A percentile compares a stretch with the other conserved stretches of the same genome.
phyloP scores from a whole-genome alignment of 1,139 yeast species.

The Wickerhamomyces sp. region DNA sequence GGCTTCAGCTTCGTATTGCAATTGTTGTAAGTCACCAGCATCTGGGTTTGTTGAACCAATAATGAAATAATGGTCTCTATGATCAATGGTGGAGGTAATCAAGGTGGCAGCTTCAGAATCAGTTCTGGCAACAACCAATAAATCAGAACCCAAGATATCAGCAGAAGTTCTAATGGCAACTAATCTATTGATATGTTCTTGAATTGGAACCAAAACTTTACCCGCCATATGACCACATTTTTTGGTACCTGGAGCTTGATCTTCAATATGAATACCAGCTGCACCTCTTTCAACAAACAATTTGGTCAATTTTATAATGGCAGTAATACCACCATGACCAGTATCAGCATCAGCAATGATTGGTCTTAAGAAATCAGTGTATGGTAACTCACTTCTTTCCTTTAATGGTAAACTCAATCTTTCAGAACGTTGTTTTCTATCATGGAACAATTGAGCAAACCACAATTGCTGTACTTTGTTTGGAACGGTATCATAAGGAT shows the following conservation, averaged over 20 bases:
- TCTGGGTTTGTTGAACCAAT: constrained; percentile 89
- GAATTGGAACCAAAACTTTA: constrained; percentile 94
- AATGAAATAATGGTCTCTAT: constrained; percentile 89
- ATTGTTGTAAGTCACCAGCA: constrained; percentile 58
- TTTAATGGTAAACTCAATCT: constrained; percentile 55
- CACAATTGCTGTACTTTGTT: constrained; percentile 96
- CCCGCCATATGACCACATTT: constrained; percentile 98
- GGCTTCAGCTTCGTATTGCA: constrained; percentile 77
- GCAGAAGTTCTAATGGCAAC: constrained; percentile 95
- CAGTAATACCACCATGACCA: constrained; percentile 98
- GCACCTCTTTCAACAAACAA: constrained; percentile 98
- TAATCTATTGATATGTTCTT: constrained; percentile 92
- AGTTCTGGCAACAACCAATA: constrained; percentile 88
- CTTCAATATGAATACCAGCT: constrained; percentile 97
- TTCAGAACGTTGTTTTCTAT: constrained; percentile 91
- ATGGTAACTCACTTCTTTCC: constrained; percentile 55
- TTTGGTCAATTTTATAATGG: constrained; percentile 91
- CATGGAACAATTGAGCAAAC: constrained; percentile 96
- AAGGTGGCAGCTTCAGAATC: constrained; percentile 97
- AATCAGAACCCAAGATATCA: constrained; percentile 84
- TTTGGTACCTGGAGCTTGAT: constrained; percentile 98
- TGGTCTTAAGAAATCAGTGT: constrained; percentile 85
- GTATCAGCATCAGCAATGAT: constrained; percentile 97
- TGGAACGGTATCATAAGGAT: constrained; percentile 98
- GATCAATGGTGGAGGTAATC: constrained; percentile 89